Evolutionary conservation across 805 yeast species (phyloP).

Genomic region (Ogataea philodendri): DNA sequence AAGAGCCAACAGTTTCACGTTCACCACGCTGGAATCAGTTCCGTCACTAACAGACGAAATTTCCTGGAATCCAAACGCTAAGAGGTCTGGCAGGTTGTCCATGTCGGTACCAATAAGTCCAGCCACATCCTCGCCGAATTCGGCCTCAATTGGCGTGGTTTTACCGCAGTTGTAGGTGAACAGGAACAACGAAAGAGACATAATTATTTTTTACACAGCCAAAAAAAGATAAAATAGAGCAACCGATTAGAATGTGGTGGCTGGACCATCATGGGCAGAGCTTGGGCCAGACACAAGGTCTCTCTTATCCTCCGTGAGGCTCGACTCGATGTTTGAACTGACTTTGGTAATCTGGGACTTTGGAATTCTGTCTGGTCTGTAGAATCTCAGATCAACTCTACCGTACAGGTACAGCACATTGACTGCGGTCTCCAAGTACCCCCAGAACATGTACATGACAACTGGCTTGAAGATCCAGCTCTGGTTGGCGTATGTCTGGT

Average conservation of each 20-base stretch:
- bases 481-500: slow-evolving; percentile 32
- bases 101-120: slow-evolving; percentile 21
- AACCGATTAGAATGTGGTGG: slow-evolving; percentile 2
- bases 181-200: slow-evolving; percentile 12
- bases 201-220: slow-evolving; percentile 4
- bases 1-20: slow-evolving; percentile 37
- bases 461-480: slow-evolving; percentile 51
- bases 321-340: neutral
- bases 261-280: neutral
- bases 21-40: slow-evolving; percentile 39
- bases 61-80: slow-evolving; percentile 69
- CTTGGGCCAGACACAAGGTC: slow-evolving; percentile 1
- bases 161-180: slow-evolving; percentile 19
- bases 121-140: slow-evolving; percentile 23
- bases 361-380: slow-evolving; percentile 58
- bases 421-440: slow-evolving; percentile 59
- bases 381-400: slow-evolving; percentile 73
- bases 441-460: slow-evolving; percentile 68
- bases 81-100: slow-evolving; percentile 41
- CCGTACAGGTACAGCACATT: slow-evolving; percentile 56
- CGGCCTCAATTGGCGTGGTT: slow-evolving; percentile 33
- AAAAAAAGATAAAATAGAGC: neutral
- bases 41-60: slow-evolving; percentile 56
- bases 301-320: slow-evolving; percentile 3
- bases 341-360: slow-evolving; percentile 1